These are phyloP conservation scores for Candida tammaniensis DNA, from an alignment of 805 yeast genomes.

Conservation along the genomic window DNA sequence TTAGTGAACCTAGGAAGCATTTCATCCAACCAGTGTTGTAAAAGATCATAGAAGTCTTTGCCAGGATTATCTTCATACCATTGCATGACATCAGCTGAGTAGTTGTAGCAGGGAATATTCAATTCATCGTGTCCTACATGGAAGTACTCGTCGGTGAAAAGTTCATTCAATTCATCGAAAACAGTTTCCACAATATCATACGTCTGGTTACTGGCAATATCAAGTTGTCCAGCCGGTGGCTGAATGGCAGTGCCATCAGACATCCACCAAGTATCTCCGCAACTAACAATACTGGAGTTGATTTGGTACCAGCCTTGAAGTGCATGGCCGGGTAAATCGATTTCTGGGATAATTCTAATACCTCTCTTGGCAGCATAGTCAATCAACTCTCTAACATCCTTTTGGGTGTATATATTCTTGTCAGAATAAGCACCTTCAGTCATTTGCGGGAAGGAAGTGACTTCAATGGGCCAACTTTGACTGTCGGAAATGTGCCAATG, in stretches of 20 bases:
- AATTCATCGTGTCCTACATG: slow-evolving; percentile 44
- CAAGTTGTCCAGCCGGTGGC: no score
- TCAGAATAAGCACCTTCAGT: slow-evolving; percentile 36
- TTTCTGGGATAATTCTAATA: slow-evolving; percentile 40
- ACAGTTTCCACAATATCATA: slow-evolving; percentile 30
- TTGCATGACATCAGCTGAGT: neutral
- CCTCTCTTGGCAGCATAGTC: slow-evolving; percentile 32
- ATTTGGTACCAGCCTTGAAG: slow-evolving; percentile 36
- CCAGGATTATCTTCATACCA: slow-evolving; percentile 6
- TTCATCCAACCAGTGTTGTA: slow-evolving; percentile 32
- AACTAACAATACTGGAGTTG: slow-evolving; percentile 19
- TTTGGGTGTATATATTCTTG: slow-evolving; percentile 24
- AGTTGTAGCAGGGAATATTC: slow-evolving; percentile 26
- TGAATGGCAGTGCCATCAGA: slow-evolving; percentile 25
- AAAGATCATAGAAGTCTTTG: slow-evolving; percentile 21
- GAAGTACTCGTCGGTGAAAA: slow-evolving; percentile 35
- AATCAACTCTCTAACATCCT: slow-evolving; percentile 25
- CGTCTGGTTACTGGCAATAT: slow-evolving; percentile 26
- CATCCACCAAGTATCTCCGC: slow-evolving; percentile 29
- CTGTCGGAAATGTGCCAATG: slow-evolving; percentile 42
- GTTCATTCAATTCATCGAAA: slow-evolving; percentile 26
- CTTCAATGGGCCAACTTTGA: slow-evolving; percentile 40
- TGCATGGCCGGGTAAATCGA: slow-evolving; percentile 43
- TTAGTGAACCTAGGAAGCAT: slow-evolving; percentile 23
- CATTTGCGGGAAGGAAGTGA: slow-evolving; percentile 34